phyloP scores from a whole-genome alignment of 768 basidiomycete genomes.

The Mycena vulgaris region DNA sequence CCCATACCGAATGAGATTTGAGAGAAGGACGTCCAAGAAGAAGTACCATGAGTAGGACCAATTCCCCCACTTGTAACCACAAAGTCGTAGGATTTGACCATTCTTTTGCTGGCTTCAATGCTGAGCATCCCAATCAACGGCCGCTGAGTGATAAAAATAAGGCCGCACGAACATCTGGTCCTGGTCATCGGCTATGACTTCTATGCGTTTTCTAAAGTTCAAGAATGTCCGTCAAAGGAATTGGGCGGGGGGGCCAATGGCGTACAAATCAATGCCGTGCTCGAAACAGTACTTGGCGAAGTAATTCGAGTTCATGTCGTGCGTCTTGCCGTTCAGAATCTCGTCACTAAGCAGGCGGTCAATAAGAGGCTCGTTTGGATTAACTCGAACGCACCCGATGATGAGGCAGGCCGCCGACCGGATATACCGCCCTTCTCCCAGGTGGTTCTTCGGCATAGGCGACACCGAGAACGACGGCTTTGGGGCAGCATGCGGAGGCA shows the following conservation, averaged over 20 bases:
- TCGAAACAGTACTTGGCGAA: slow-evolving; percentile 94
- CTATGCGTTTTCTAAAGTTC: slow-evolving; percentile 80
- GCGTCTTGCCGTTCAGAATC: slow-evolving; percentile 93
- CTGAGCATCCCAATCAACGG: slow-evolving; percentile 54
- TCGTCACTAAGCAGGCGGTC: slow-evolving; percentile 73
- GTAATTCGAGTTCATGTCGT: slow-evolving; percentile 87
- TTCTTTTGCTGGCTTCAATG: slow-evolving; percentile 86
- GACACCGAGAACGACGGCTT: slow-evolving; percentile 62
- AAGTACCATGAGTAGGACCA: slow-evolving; percentile 92
- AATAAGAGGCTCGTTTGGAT: not conserved
- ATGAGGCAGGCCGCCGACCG: slow-evolving; percentile 81
- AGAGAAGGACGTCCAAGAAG: slow-evolving; percentile 37
- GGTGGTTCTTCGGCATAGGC: slow-evolving; percentile 72
- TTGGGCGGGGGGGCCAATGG: slow-evolving; percentile 20
- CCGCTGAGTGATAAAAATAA: not conserved
- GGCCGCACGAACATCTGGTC: slow-evolving; percentile 77
- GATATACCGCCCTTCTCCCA: slow-evolving; percentile 81
- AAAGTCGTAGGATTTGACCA: slow-evolving; percentile 89
- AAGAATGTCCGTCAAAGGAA: slow-evolving; percentile 39
- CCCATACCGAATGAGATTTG: slow-evolving; percentile 8
- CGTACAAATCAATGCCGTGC: slow-evolving; percentile 84
- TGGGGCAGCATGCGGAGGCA: not conserved
- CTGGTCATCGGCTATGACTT: slow-evolving; percentile 93
- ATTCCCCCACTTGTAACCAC: slow-evolving; percentile 95
- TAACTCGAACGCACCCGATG: slow-evolving; percentile 67